Evolutionary conservation across 225 moss, liverwort and hornwort genomes (phyloP), one percentile per base, ranked within the genome.

Genomic region (Rhytidiadelphus loreus): DNA sequence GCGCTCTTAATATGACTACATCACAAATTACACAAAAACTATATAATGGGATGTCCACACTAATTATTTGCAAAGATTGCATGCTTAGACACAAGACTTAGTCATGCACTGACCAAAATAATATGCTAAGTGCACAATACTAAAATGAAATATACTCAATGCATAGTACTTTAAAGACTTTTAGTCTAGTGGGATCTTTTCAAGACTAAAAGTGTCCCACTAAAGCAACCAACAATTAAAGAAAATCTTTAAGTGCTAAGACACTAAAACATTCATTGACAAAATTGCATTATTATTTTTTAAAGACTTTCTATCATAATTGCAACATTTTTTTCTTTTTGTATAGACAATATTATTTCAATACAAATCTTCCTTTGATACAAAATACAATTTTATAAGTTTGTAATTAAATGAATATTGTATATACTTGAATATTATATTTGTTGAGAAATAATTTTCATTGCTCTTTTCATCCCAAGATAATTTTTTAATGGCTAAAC

Each of bases 1-100:
- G 15, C 1, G 3, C 6, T 53, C 9, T 53, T 14, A 0, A 37
- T 35, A 53, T 37, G 23, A 35, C 0, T 0, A 0, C 15, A 35
- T 33, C 0, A 22, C 8, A 9, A 76, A 76, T 77, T 48, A 53
- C 1, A 35, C 1, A 2, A 52, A 35, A 77, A 35, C 0, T 21
- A 0, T 35, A 13, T 35, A 52, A 35, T 77, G 3, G 8, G 0
- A 37, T 37, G 23, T 52, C 8, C 0, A 14, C 14, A 14, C 1
- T 0, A 0, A 6, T 55, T 77, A 32, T 53, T 77, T 53, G 9
- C 5, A 35, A 13, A 32, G 23, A 19, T 2, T 5, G 22, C 0
- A 0, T 14, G 12, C 7, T 52, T 23, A 77, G 1, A 3, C 2
- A 35, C 9, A 23, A 35, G 5, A 22, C 0, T 23, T n/a, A n/a